A percentile compares a stretch with the other conserved stretches of the same genome.
Conservation (phyloP, 1,284 basidiomycete species). For the Pseudozyma tsukubaensis region DNA sequence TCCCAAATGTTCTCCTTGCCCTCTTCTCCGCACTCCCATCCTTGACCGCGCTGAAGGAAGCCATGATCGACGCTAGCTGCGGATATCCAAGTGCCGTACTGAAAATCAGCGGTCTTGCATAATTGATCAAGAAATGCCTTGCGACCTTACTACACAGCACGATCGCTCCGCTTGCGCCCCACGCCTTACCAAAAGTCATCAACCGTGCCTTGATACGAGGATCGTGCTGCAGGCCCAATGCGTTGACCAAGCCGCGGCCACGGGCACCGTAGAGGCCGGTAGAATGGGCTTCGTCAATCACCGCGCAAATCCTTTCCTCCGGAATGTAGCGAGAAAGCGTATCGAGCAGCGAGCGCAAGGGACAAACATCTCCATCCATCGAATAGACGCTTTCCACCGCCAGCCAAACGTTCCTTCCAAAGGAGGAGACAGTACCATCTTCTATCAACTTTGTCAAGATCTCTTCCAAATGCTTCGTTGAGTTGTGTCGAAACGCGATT, state of each 20-base stretch:
- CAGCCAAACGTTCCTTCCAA: conserved; percentile 70
- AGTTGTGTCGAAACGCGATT: conserved; percentile 43
- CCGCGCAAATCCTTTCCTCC: conserved; percentile 46
- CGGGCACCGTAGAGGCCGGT: conserved; percentile 78
- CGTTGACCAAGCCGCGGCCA: conserved; percentile 52
- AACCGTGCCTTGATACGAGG: conserved; percentile 48
- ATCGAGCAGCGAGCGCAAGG: conserved; percentile 77
- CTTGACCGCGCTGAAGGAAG: conserved; percentile 81
- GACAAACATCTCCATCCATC: conserved; percentile 93
- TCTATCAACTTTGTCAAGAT: conserved; percentile 13
- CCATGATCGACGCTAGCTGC: conserved; percentile 75
- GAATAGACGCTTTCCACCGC: conserved; percentile 90
- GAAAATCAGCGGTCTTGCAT: conserved; percentile 80
- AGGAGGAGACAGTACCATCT: conserved; percentile 10
- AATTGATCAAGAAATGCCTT: conserved; percentile 88
- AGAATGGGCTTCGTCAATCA: conserved; percentile 84
- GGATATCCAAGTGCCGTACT: conserved; percentile 55
- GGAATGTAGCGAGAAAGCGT: conserved; percentile 76
- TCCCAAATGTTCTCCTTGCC: conserved; percentile 28
- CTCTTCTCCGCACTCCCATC: conserved; percentile 75
- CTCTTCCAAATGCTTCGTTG: conserved; percentile 16
- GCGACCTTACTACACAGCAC: conserved; percentile 79
- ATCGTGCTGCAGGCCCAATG: conserved; percentile 31
- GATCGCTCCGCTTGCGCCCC: conserved; percentile 73
- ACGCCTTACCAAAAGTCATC: conserved; percentile 66